Conservation (phyloP, 768 basidiomycete genomes). For the Plicaturopsis crispa region DNA sequence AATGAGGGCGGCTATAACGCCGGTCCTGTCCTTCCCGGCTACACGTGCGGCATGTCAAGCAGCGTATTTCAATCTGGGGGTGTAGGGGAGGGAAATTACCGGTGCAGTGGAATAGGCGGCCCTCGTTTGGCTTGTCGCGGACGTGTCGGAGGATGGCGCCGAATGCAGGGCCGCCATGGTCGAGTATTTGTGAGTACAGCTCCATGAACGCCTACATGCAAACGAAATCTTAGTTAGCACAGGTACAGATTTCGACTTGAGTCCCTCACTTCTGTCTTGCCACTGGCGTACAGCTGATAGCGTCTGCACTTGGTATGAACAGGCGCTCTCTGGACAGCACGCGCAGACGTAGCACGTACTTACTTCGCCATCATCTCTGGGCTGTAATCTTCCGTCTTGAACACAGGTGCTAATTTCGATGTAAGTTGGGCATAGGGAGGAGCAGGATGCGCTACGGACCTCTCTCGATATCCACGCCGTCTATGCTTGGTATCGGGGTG, state of each 20-base stretch:
- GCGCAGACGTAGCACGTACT: constrained; percentile 36
- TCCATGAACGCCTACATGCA: constrained; percentile 64
- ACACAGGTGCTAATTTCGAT: constrained; percentile 10
- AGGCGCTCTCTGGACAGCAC: neutral
- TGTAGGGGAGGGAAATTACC: constrained; percentile 18
- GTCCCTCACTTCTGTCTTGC: constrained; percentile 62
- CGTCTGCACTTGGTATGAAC: constrained; percentile 30
- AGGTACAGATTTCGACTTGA: neutral
- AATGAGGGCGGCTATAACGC: constrained; percentile 64
- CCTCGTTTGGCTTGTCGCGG: constrained; percentile 57
- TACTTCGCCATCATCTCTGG: constrained; percentile 81
- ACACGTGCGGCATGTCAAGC: neutral
- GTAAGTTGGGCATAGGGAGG: no score
- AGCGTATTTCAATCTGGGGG: neutral
- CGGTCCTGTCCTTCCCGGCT: constrained; percentile 83
- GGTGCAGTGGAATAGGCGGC: constrained; percentile 73
- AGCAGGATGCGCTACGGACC: no score
- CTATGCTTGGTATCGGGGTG: constrained; percentile 53
- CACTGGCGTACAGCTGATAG: constrained; percentile 70
- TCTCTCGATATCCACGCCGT: constrained; percentile 53
- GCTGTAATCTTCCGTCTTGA: constrained; percentile 68
- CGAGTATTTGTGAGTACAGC: constrained; percentile 74
- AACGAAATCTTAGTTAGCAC: neutral
- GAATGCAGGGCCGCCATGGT: constrained; percentile 62
- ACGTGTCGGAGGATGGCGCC: constrained; percentile 68